Evolutionary conservation across 345 rosid genomes (phyloP).

Genomic region (Eutrema japonicum): DNA sequence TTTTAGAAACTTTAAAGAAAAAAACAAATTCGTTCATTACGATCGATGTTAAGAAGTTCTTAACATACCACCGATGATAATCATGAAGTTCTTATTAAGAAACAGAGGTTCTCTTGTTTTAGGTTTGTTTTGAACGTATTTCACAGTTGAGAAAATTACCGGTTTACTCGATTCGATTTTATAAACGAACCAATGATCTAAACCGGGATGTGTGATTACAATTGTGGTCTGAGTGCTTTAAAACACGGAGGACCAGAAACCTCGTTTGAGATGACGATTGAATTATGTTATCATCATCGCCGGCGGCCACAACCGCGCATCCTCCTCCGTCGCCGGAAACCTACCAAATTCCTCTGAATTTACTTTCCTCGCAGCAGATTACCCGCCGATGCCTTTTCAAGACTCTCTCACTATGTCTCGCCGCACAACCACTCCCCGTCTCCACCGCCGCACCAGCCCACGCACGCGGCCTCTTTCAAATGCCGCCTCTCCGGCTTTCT

Average conservation of each 20-base stretch:
- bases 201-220: constrained; percentile 38
- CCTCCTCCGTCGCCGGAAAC: constrained; percentile 40
- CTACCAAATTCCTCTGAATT: constrained; percentile 16
- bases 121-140: no score
- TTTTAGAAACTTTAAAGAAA: background rate
- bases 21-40: background rate
- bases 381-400: constrained; percentile 56
- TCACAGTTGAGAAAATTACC: background rate
- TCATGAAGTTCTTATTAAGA: no score
- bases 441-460: constrained; percentile 40
- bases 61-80: no score
- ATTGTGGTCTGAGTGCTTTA: background rate
- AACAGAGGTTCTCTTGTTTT: no score
- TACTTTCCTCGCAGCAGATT: constrained; percentile 34
- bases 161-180: background rate
- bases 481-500: constrained; percentile 67
- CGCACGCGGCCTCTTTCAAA: constrained; percentile 77
- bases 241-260: constrained; percentile 28
- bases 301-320: constrained; percentile 34
- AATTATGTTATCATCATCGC: constrained; percentile 35
- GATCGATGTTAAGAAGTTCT: background rate
- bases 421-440: constrained; percentile 44
- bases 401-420: constrained; percentile 51
- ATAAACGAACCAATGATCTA: constrained; percentile 23
- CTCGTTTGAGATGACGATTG: constrained; percentile 16